phyloP scores from a whole-genome alignment of 257 asterid genomes.

The Galeopsis tetrahit region DNA sequence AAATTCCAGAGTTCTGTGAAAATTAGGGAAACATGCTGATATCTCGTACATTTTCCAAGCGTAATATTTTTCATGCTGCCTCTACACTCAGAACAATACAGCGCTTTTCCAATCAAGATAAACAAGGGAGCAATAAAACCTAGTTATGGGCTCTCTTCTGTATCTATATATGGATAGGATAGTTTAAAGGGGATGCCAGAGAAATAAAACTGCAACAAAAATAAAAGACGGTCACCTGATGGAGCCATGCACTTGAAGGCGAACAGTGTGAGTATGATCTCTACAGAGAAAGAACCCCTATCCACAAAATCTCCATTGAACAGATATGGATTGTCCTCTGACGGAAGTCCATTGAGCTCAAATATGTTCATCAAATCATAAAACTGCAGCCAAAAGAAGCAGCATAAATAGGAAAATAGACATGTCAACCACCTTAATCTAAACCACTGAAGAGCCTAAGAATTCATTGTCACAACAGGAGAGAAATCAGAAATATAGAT shows the following conservation, averaged over 20 bases:
- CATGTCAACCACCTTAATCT: conserved; percentile 21
- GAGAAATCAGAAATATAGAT: not conserved
- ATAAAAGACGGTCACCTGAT: conserved; percentile 61
- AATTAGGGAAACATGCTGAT: conserved; percentile 6
- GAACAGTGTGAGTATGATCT: conserved; percentile 89
- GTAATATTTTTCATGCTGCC: conserved; percentile 1
- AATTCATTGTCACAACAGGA: conserved; percentile 7
- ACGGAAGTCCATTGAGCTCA: conserved; percentile 98
- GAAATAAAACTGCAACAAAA: conserved; percentile 20
- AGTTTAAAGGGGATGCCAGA: not conserved
- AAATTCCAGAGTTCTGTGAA: conserved; percentile 7
- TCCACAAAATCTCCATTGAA: conserved; percentile 99
- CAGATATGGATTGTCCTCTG: conserved; percentile 96
- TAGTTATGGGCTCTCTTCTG: not conserved
- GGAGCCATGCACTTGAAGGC: conserved; percentile 99
- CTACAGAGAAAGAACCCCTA: conserved; percentile 95
- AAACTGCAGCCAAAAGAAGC: conserved; percentile 66
- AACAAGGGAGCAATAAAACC: conserved; percentile 11
- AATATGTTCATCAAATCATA: conserved; percentile 91
- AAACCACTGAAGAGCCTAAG: conserved; percentile 20
- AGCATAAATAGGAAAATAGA: conserved; percentile 14
- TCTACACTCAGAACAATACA: conserved; percentile 22
- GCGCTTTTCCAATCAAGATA: conserved; percentile 21
- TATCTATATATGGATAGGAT: conserved; percentile 1
- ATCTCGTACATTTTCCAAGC: conserved; percentile 6